Conservation (phyloP, 306 rosid genomes). For the Sindora glabra region DNA sequence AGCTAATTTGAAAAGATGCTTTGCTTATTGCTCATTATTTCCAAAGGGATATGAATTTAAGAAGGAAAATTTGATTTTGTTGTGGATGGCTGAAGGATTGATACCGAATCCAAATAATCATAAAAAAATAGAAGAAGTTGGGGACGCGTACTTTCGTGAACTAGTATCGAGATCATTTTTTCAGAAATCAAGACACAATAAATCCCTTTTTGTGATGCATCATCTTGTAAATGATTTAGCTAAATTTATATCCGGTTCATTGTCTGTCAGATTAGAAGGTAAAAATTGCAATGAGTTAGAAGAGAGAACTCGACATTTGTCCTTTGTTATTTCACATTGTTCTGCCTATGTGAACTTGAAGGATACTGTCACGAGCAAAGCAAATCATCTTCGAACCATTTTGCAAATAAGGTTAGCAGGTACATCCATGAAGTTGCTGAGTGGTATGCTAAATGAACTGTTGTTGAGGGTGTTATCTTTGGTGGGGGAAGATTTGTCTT, state of each 20-base stretch:
- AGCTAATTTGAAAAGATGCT: conserved; percentile 35
- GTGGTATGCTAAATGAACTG: conserved; percentile 15
- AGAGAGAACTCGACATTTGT: conserved; percentile 28
- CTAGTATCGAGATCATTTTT: conserved; percentile 33
- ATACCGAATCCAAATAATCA: conserved; percentile 15
- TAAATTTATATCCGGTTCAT: conserved; percentile 25
- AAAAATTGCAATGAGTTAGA: conserved; percentile 1
- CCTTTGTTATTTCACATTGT: conserved; percentile 19
- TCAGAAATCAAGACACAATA: conserved; percentile 19
- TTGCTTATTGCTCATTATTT: conserved; percentile 35
- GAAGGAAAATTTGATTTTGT: conserved; percentile 26
- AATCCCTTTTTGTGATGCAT: conserved; percentile 28
- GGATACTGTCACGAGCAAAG: conserved; percentile 9
- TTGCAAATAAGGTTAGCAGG: conserved; percentile 3
- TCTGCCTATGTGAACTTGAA: conserved; percentile 6
- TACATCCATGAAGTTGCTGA: background rate
- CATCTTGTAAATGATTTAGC: conserved; percentile 34
- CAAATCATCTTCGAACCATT: conserved; percentile 21
- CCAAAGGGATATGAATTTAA: conserved; percentile 29
- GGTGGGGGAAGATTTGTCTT: conserved; percentile 2
- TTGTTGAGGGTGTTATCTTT: conserved; percentile 27
- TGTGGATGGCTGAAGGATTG: conserved; percentile 43
- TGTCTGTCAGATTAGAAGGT: conserved; percentile 27
- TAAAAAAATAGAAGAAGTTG: conserved; percentile 28
- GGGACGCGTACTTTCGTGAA: conserved; percentile 30